phyloP scores from a whole-genome alignment of 1,284 basidiomycete genomes.

The Fomitopsis schrenkii region DNA sequence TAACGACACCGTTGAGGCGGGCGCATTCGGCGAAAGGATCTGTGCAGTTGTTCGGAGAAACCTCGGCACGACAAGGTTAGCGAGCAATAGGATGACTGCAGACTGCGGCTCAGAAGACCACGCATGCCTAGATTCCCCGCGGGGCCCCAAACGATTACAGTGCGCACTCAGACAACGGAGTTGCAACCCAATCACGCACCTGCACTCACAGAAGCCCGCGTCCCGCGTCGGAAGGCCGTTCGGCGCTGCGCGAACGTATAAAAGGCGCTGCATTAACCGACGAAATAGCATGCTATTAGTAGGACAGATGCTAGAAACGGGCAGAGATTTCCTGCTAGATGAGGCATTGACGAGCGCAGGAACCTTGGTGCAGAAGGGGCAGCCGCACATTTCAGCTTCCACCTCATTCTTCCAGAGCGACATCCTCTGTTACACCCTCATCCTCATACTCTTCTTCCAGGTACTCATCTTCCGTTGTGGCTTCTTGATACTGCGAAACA shows the following conservation, averaged over 20 bases:
- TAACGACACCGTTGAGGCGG: background rate
- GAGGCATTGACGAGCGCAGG: background rate
- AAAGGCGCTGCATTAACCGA: background rate
- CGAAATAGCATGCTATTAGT: conserved; percentile 3
- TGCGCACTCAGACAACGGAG: background rate
- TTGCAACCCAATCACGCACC: background rate
- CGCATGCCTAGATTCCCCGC: background rate
- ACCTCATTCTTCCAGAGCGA: conserved; percentile 8
- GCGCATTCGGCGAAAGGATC: background rate
- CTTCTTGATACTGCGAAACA: conserved; percentile 58
- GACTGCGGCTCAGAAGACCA: background rate
- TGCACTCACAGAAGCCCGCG: background rate
- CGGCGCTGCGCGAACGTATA: background rate
- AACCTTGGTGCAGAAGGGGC: background rate
- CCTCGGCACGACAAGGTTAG: conserved; percentile 4
- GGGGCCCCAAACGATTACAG: background rate
- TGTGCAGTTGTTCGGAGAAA: background rate
- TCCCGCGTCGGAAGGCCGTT: conserved; percentile 1
- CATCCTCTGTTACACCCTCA: conserved; percentile 6
- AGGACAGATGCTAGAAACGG: background rate
- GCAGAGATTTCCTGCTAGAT: background rate
- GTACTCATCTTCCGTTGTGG: conserved; percentile 38
- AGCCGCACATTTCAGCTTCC: background rate
- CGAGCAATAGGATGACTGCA: background rate
- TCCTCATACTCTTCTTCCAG: conserved; percentile 27